A percentile compares a stretch with the other conserved stretches of the same genome.
Evolutionary conservation across 768 basidiomycete species (phyloP).

Genomic region (Suillus variegatus): DNA sequence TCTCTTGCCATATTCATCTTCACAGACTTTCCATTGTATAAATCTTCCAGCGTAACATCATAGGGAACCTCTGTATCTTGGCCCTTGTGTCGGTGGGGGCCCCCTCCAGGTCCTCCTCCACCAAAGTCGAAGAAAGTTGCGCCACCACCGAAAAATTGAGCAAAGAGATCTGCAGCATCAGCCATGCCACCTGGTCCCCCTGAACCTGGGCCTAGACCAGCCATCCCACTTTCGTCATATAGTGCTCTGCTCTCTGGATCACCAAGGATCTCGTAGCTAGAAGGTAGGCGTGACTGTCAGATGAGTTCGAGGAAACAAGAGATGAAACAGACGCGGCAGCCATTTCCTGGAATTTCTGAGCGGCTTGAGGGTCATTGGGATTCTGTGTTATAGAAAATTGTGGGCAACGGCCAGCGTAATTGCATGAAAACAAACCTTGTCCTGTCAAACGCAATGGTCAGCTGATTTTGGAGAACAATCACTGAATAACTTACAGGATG

Average conservation of each 20-base stretch:
- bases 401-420: neutral
- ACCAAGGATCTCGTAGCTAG: conserved; percentile 81
- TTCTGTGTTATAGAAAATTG: conserved; percentile 49
- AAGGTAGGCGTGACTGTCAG: conserved; percentile 13
- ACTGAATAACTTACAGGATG: conserved; percentile 64
- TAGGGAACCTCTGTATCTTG: conserved; percentile 78
- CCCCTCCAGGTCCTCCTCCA: conserved; percentile 52
- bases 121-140: conserved; percentile 69
- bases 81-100: conserved; percentile 54
- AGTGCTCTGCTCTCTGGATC: conserved; percentile 65
- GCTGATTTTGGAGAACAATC: conserved; percentile 7
- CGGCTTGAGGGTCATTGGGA: conserved; percentile 83
- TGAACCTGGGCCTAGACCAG: conserved; percentile 57
- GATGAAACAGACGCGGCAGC: conserved; percentile 70
- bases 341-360: conserved; percentile 85
- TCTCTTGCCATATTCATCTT: conserved; percentile 90
- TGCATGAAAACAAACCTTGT: conserved; percentile 52
- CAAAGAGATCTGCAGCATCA: conserved; percentile 69
- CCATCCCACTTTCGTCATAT: conserved; percentile 78
- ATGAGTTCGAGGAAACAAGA: conserved; percentile 9
- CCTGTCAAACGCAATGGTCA: conserved; percentile 41
- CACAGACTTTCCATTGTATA: conserved; percentile 88
- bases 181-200: conserved; percentile 44
- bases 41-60: conserved; percentile 87
- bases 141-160: conserved; percentile 66